Evolutionary conservation across 345 rosid species (phyloP).

Genomic region (Rhodamnia argentea): DNA sequence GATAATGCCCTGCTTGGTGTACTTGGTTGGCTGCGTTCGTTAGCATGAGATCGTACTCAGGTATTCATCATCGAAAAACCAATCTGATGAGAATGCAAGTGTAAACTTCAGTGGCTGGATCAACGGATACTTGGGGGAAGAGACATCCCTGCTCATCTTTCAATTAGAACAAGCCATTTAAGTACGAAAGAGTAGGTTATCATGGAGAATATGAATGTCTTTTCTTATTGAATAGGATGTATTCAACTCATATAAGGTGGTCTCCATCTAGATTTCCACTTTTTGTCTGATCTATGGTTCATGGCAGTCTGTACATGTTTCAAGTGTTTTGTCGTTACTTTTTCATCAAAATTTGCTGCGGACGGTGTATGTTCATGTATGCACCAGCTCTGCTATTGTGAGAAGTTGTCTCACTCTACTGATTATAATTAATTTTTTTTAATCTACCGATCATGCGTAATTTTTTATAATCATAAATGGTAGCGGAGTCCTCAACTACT

Average conservation of each 20-base stretch:
- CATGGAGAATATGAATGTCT: too few relatives aligned
- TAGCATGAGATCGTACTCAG: constrained; percentile 29
- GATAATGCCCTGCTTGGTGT: constrained; percentile 65
- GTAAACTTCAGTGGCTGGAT: too few relatives aligned
- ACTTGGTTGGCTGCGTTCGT: constrained; percentile 72
- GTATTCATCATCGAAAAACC: not conserved
- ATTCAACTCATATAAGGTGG: too few relatives aligned
- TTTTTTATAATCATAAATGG: not conserved
- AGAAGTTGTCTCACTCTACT: not conserved
- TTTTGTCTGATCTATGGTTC: too few relatives aligned
- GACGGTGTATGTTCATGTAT: not conserved
- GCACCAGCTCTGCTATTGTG: not conserved
- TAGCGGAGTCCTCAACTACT: not conserved
- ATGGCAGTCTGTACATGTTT: too few relatives aligned
- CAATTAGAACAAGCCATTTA: too few relatives aligned
- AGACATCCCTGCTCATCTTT: too few relatives aligned
- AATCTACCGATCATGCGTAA: not conserved
- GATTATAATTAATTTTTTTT: not conserved
- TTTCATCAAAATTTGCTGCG: not conserved
- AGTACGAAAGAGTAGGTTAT: too few relatives aligned
- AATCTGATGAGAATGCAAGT: not conserved
- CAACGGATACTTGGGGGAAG: too few relatives aligned
- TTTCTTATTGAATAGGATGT: too few relatives aligned
- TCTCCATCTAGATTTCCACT: too few relatives aligned
- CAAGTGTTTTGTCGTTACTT: too few relatives aligned